A percentile compares a stretch with the other conserved stretches of the same genome.
These are phyloP conservation scores for Tricholoma saponaceum DNA, from an alignment of 768 basidiomycete genomes.

Conservation along the genomic window DNA sequence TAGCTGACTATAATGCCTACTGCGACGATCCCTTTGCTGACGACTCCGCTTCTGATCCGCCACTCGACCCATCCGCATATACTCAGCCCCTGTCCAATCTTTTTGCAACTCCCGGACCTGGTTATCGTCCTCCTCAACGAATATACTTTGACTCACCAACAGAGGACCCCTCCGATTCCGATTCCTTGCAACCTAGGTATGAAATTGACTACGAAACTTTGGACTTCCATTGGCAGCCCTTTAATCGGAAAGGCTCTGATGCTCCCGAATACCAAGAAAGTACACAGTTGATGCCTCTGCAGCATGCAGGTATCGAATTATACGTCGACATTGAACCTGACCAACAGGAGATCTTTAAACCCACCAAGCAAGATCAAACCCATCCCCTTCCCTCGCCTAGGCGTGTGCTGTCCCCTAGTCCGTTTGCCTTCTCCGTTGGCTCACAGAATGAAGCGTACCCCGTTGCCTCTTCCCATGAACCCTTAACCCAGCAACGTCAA, in stretches of 20 bases:
- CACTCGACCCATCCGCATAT: constrained; percentile 8
- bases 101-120: constrained; percentile 51
- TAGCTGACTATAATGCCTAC: constrained; percentile 9
- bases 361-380: not conserved
- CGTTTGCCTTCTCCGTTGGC: constrained; percentile 24
- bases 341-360: not conserved
- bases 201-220: constrained; percentile 36
- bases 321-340: not conserved
- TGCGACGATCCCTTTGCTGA: constrained; percentile 14
- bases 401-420: constrained; percentile 17
- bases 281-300: not conserved
- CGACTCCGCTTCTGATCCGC: constrained; percentile 14
- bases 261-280: not conserved
- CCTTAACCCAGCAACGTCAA: not conserved
- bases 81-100: constrained; percentile 16
- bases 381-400: constrained; percentile 3
- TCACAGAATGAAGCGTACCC: constrained; percentile 6
- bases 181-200: constrained; percentile 28
- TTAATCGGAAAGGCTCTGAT: constrained; percentile 28
- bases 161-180: constrained; percentile 44
- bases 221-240: constrained; percentile 57
- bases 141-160: constrained; percentile 51
- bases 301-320: not conserved
- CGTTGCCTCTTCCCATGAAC: not conserved
- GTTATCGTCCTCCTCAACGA: constrained; percentile 25